Base-by-base conservation (phyloP, 2,329 filamentous ascomycete species). In the Cladorrhinum sp. region DNA sequence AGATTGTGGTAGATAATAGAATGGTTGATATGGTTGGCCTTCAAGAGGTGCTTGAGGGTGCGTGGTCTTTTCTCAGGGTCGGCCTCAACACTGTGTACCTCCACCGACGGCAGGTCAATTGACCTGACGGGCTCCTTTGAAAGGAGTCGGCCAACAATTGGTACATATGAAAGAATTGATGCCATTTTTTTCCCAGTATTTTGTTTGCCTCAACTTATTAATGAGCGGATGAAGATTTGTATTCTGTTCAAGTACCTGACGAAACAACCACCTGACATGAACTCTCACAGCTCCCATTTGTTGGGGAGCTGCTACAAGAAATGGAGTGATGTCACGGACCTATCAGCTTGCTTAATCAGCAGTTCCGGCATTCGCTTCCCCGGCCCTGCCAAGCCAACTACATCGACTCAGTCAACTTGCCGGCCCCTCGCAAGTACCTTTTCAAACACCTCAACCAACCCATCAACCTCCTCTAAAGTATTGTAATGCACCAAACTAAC, bases 21-120 rank as follows among this genome's bases (percentile, higher is more conserved):
- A 75, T 96, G 85, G 72, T 95, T 96, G 66, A 88, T 88, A 77
- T 99, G 95, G 73, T 98, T 98, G 56, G 93, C 88, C 74, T 90
- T 91, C 62, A 99, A 75, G 13, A 99, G 80, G 75, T 98, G 92
- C 77, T 96, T 97, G 63, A 99, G 81, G 20, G 91, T 91, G 63
- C 93, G 82, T 18, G 89, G 86, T 59, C 90, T 82, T 73, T 91
- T 93, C 71, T 96, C 92, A 8, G 87, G 82, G 52, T 86, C 82
- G 4, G 88, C 89, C 76, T 98, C 93, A 68, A 96, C 83, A 73
- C 90, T 85, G 75, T 96, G 86, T 60, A 91, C 81, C 65, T 90
- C 79, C 58, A 93, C 87, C 0, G 89, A 79, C 8, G 89, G 81
- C 6, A 97, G 71, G 56, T 80, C 70, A 67, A 87, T 83, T 52